Evolutionary conservation across 306 rosid species (phyloP).

Genomic region (Corylus americana): DNA sequence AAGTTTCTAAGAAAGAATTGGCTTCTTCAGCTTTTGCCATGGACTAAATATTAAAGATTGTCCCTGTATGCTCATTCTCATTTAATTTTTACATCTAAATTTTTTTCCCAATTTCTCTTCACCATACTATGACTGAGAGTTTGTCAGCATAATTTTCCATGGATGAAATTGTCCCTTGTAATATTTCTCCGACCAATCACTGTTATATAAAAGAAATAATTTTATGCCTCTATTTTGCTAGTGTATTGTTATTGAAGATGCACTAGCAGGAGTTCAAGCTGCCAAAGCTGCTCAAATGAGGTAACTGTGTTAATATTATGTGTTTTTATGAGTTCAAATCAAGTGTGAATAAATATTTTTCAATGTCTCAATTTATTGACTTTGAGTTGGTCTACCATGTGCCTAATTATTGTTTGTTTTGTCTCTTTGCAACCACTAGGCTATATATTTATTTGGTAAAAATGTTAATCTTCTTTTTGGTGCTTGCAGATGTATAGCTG

Average conservation of each 20-base stretch:
- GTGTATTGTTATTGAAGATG: constrained; percentile 98
- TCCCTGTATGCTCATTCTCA: constrained; percentile 1
- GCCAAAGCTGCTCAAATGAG: constrained; percentile 96
- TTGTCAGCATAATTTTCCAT: constrained; percentile 8
- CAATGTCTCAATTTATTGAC: constrained; percentile 14
- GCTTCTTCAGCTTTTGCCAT: constrained; percentile 23
- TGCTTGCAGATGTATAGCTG: constrained; percentile 81
- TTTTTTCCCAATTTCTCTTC: not conserved
- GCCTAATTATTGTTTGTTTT: constrained; percentile 1
- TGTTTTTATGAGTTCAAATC: constrained; percentile 6
- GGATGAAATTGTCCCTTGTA: not conserved
- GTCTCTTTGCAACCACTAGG: not conserved
- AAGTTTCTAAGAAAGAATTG: not conserved
- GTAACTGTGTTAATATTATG: constrained; percentile 36
- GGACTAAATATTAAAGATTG: constrained; percentile 6
- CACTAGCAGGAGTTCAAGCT: constrained; percentile 95
- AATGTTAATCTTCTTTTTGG: constrained; percentile 14
- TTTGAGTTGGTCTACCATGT: not conserved
- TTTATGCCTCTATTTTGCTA: constrained; percentile 32
- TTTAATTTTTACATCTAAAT: not conserved
- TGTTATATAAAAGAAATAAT: constrained; percentile 19
- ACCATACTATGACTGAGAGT: constrained; percentile 16
- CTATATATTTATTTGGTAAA: constrained; percentile 16
- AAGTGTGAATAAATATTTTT: constrained; percentile 1
- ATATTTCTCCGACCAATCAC: constrained; percentile 20